Conservation (phyloP, 108 stramenopile genomes). For the Nitzschia inconspicua region DNA sequence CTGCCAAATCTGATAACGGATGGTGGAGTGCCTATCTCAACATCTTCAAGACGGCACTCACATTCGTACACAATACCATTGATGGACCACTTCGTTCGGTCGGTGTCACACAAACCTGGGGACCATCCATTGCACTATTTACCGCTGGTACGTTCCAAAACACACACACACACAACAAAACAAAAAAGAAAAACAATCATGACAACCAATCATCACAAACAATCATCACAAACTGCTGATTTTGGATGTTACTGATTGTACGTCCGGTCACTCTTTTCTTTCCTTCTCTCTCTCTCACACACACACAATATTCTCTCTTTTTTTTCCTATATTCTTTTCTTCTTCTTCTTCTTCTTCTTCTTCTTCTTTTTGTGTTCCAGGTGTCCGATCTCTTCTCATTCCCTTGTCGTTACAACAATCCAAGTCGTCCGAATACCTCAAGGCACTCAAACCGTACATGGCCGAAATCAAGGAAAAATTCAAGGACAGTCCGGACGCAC, state of each 20-base stretch:
- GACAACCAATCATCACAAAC: too few species aligned
- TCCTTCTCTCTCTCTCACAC: too few species aligned
- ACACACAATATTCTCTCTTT: not conserved
- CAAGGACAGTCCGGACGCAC: constrained; percentile 80
- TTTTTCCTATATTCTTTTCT: not conserved
- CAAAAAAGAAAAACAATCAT: too few species aligned
- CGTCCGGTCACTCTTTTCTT: too few species aligned
- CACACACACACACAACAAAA: too few species aligned
- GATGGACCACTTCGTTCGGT: constrained; percentile 55
- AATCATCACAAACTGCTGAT: too few species aligned
- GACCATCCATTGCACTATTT: constrained; percentile 74
- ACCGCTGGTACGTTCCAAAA: constrained; percentile 70
- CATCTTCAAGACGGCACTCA: constrained; percentile 46
- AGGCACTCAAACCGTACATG: constrained; percentile 86
- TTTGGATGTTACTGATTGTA: too few species aligned
- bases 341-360: not conserved
- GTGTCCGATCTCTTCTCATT: constrained; percentile 75
- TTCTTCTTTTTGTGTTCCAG: constrained; percentile 28
- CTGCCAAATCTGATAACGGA: constrained; percentile 15
- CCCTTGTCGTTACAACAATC: constrained; percentile 90
- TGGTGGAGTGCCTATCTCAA: constrained; percentile 56
- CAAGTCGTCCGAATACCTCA: constrained; percentile 86
- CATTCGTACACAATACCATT: constrained; percentile 59
- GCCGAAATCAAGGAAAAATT: constrained; percentile 90
- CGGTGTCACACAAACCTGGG: constrained; percentile 77